Conservation (phyloP, 2,329 filamentous ascomycete species). For the Hypomyces perniciosus region DNA sequence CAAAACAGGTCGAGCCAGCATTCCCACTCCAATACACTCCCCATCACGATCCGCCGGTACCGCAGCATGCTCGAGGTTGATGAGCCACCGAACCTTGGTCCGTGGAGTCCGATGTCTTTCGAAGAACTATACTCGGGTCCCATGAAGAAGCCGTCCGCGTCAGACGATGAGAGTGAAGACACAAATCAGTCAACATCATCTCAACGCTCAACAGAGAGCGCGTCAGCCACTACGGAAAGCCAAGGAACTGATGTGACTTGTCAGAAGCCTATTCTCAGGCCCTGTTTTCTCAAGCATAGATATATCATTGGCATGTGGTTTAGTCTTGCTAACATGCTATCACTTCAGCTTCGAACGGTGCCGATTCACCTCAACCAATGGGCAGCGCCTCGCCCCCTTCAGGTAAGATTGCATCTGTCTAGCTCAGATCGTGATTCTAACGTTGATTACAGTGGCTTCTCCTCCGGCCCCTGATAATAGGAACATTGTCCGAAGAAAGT, state of each 20-base stretch:
- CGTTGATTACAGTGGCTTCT: constrained; percentile 24
- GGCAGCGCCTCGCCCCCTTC: constrained; percentile 36
- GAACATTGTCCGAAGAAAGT: constrained; percentile 97
- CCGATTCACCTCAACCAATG: constrained; percentile 37
- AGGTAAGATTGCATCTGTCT: constrained; percentile 31
- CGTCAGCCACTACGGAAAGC: neutral
- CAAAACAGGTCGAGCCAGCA: constrained; percentile 12
- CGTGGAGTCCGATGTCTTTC: constrained; percentile 39
- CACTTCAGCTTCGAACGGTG: constrained; percentile 40
- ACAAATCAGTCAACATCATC: constrained; percentile 10
- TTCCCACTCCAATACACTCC: constrained; percentile 9
- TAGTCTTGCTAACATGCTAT: constrained; percentile 30
- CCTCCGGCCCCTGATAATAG: constrained; percentile 58
- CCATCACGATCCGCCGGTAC: constrained; percentile 29
- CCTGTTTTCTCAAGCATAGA: constrained; percentile 4
- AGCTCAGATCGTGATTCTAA: constrained; percentile 31
- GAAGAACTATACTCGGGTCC: constrained; percentile 38
- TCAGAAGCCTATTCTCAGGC: constrained; percentile 26
- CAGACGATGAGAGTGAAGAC: constrained; percentile 1
- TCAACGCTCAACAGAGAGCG: neutral
- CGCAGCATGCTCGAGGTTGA: constrained; percentile 52
- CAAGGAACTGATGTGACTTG: constrained; percentile 19
- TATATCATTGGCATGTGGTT: neutral
- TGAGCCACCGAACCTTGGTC: constrained; percentile 39
- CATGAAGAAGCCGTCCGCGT: neutral